Evolutionary conservation across 306 rosid genomes (phyloP).

Genomic region (Vachellia collinsii): DNA sequence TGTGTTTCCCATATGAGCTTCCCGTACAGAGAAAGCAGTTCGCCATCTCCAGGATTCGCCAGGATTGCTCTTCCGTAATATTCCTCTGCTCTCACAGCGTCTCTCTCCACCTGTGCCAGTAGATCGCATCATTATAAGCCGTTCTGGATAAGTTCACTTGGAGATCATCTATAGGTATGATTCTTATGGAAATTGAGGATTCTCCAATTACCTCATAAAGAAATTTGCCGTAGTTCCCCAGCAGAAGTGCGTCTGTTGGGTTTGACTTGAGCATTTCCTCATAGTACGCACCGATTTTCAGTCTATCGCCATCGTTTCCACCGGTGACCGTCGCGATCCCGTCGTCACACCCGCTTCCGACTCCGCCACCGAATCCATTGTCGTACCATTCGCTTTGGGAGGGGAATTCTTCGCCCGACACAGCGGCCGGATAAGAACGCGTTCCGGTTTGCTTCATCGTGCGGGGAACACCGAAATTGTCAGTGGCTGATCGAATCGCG

Average conservation of each 20-base stretch:
- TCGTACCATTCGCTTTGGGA: constrained; percentile 8
- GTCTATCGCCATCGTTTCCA: constrained; percentile 47
- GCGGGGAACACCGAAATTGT: constrained; percentile 17
- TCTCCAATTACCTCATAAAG: constrained; percentile 65
- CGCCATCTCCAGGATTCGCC: constrained; percentile 76
- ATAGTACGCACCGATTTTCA: constrained; percentile 71
- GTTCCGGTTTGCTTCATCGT: constrained; percentile 31
- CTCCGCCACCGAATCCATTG: constrained; percentile 33
- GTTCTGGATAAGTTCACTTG: neutral
- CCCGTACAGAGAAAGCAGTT: constrained; percentile 70
- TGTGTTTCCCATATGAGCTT: constrained; percentile 78
- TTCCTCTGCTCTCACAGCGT: constrained; percentile 68
- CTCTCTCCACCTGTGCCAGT: constrained; percentile 51
- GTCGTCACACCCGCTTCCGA: constrained; percentile 24
- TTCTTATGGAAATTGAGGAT: neutral
- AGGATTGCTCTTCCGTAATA: constrained; percentile 81
- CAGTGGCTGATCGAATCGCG: constrained; percentile 10
- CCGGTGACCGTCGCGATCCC: constrained; percentile 15
- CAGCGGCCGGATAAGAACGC: constrained; percentile 29
- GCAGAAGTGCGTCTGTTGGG: constrained; percentile 77
- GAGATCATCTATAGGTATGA: neutral
- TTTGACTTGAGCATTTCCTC: constrained; percentile 65
- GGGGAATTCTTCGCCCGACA: constrained; percentile 42
- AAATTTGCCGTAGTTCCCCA: constrained; percentile 82
- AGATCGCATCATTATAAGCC: neutral